Percentiles rank a stretch among this genome's conserved stretches.
These are phyloP conservation scores for Suillus tomentosus DNA, from an alignment of 768 basidiomycete genomes.

Conservation along the genomic window DNA sequence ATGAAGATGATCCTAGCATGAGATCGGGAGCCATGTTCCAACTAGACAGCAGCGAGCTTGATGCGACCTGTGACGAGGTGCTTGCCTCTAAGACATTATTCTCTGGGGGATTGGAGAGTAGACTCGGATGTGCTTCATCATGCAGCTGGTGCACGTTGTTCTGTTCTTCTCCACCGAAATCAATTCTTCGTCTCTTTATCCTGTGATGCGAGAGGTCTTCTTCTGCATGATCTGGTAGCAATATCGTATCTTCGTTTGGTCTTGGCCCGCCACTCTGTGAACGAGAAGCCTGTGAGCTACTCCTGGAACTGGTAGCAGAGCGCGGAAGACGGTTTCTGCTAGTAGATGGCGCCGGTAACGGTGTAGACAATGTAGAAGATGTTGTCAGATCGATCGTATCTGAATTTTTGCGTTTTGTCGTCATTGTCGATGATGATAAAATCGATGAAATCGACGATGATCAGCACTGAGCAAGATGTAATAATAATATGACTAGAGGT, in stretches of 20 bases:
- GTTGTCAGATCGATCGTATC: slow-evolving; percentile 15
- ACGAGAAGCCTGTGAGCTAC: slow-evolving; percentile 3
- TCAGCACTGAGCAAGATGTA: background rate
- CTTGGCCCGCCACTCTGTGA: slow-evolving; percentile 1
- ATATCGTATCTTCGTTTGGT: background rate
- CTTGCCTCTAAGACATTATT: slow-evolving; percentile 2
- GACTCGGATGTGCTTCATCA: background rate
- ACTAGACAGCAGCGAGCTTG: background rate
- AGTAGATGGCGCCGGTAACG: slow-evolving; percentile 13
- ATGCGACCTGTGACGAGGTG: background rate
- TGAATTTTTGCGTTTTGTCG: background rate
- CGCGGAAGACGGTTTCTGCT: slow-evolving; percentile 12
- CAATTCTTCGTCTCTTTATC: slow-evolving; percentile 10
- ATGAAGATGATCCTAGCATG: background rate
- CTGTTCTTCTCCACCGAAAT: background rate
- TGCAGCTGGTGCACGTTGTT: background rate
- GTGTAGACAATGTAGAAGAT: background rate
- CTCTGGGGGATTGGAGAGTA: background rate
- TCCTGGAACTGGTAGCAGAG: slow-evolving; percentile 12
- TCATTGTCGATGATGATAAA: background rate
- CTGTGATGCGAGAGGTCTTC: background rate
- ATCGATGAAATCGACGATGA: background rate
- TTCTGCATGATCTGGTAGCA: slow-evolving; percentile 1
- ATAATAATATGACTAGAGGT: background rate
- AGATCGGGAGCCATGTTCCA: background rate